Percentiles rank a stretch among this genome's conserved stretches.
phyloP scores from a whole-genome alignment of 1,139 yeast genomes.

The Wickerhamomyces sp. region DNA sequence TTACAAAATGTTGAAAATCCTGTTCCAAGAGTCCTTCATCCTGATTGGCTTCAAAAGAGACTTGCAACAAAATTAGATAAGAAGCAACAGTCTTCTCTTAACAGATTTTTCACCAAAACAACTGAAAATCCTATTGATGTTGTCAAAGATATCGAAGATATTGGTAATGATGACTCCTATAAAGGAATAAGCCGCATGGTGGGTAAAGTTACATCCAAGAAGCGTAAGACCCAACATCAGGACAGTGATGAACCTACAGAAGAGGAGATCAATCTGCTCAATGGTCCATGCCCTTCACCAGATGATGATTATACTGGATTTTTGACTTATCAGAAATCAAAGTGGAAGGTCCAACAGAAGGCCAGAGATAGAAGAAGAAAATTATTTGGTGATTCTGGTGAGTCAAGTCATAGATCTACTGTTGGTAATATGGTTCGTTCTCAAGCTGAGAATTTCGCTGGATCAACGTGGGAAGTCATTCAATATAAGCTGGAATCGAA shows the following conservation, averaged over 20 bases:
- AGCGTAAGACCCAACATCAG: conserved; percentile 31
- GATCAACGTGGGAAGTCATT: conserved; percentile 78
- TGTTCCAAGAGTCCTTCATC: conserved; percentile 90
- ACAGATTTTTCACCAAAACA: conserved; percentile 48
- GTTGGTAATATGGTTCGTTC: conserved; percentile 67
- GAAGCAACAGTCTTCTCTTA: conserved; percentile 65
- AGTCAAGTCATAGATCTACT: conserved; percentile 40
- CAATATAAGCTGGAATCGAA: conserved; percentile 56
- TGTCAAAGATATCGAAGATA: conserved; percentile 75
- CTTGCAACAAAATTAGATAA: conserved; percentile 58
- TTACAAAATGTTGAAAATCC: conserved; percentile 87
- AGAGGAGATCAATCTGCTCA: conserved; percentile 43
- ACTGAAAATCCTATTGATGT: conserved; percentile 25
- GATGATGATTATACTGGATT: conserved; percentile 72
- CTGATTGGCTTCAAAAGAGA: conserved; percentile 81
- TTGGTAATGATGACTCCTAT: conserved; percentile 37
- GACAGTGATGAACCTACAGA: conserved; percentile 30
- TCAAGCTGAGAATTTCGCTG: conserved; percentile 76
- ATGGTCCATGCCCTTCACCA: conserved; percentile 64
- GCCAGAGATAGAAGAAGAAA: conserved; percentile 68
- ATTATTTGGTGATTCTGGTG: conserved; percentile 66
- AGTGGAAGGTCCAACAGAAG: conserved; percentile 75
- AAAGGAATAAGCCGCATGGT: conserved; percentile 30
- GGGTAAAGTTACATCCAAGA: conserved; percentile 48
- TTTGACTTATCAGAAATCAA: conserved; percentile 72